Percentiles rank a stretch among this genome's conserved stretches.
phyloP scores from a whole-genome alignment of 2,329 filamentous ascomycete species.

The Cercospora sesami region DNA sequence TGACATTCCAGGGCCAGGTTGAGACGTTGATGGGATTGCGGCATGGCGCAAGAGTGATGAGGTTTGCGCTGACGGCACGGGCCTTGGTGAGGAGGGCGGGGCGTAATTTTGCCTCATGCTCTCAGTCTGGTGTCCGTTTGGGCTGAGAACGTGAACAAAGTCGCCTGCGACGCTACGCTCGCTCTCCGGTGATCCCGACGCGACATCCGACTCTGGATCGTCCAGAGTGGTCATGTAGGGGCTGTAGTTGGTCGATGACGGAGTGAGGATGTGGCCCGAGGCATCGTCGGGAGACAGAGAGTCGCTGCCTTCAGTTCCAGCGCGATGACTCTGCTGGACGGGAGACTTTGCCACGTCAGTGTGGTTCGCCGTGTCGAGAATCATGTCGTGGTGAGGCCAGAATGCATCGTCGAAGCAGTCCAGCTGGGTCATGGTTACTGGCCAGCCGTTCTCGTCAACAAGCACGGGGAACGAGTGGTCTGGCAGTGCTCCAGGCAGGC shows the following conservation, averaged over 20 bases:
- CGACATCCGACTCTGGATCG: conserved; percentile 21
- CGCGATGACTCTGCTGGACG: conserved; percentile 18
- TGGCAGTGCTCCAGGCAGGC: conserved; percentile 3
- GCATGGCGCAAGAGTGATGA: neutral
- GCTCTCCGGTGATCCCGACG: conserved; percentile 26
- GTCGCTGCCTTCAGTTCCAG: conserved; percentile 18
- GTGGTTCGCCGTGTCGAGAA: neutral
- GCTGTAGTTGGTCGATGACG: conserved; percentile 26
- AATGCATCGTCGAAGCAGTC: neutral
- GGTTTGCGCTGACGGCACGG: conserved; percentile 2
- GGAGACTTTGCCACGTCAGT: conserved; percentile 20
- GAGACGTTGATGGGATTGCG: conserved; percentile 9
- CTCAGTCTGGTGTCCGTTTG: conserved; percentile 11
- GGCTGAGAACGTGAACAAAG: conserved; percentile 26
- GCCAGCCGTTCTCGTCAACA: conserved; percentile 1
- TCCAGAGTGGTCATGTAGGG: conserved; percentile 20
- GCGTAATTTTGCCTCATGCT: conserved; percentile 20
- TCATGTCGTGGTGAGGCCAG: neutral
- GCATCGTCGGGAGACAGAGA: conserved; percentile 30
- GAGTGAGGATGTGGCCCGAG: conserved; percentile 28
- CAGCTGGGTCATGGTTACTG: conserved; percentile 10
- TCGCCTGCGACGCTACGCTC: conserved; percentile 22
- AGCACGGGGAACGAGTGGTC: neutral
- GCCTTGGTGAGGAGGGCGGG: conserved; percentile 11
- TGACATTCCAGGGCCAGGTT: conserved; percentile 4